A percentile compares a stretch with the other conserved stretches of the same genome.
Conservation (phyloP, 441 rosid genomes). For the Pelargonium australe region DNA sequence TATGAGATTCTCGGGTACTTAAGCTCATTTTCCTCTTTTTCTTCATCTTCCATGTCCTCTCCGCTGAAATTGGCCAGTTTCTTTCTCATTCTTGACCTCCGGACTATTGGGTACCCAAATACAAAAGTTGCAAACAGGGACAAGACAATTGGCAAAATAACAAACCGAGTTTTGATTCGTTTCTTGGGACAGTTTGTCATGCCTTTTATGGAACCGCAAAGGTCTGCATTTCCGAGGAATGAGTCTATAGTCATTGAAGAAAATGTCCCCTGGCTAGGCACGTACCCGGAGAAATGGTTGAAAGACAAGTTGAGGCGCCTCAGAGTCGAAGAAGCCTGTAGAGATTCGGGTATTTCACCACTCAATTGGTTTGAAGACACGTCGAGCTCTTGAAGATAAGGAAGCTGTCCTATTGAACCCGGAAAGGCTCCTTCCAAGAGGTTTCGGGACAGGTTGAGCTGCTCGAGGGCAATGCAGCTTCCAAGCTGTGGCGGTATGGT, state of each 20-base stretch:
- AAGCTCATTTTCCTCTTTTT: conserved; percentile 16
- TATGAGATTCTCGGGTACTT: conserved; percentile 49
- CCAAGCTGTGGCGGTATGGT: conserved; percentile 29
- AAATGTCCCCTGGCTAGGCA: conserved; percentile 33
- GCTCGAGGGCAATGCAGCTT: conserved; percentile 27
- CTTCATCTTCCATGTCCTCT: conserved; percentile 9
- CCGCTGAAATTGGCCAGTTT: conserved; percentile 22
- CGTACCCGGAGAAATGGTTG: conserved; percentile 28
- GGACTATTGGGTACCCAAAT: conserved; percentile 22
- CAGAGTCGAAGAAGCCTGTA: conserved; percentile 24
- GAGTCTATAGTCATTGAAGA: conserved; percentile 21
- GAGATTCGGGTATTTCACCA: conserved; percentile 29
- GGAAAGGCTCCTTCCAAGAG: conserved; percentile 31
- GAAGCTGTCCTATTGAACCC: conserved; percentile 26
- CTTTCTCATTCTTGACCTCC: conserved; percentile 17
- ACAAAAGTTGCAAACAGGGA: conserved; percentile 39
- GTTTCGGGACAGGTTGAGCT: conserved; percentile 28
- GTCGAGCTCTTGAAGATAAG: conserved; percentile 26
- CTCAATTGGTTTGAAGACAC: conserved; percentile 30
- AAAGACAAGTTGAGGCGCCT: conserved; percentile 28
- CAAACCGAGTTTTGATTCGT: conserved; percentile 20
- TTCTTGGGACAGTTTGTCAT: conserved; percentile 45
- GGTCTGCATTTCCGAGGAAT: conserved; percentile 25
- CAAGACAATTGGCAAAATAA: conserved; percentile 41
- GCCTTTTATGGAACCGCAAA: conserved; percentile 37